phyloP scores from a whole-genome alignment of 371 early-diverging fungal species.

The Umbelopsis sp. region DNA sequence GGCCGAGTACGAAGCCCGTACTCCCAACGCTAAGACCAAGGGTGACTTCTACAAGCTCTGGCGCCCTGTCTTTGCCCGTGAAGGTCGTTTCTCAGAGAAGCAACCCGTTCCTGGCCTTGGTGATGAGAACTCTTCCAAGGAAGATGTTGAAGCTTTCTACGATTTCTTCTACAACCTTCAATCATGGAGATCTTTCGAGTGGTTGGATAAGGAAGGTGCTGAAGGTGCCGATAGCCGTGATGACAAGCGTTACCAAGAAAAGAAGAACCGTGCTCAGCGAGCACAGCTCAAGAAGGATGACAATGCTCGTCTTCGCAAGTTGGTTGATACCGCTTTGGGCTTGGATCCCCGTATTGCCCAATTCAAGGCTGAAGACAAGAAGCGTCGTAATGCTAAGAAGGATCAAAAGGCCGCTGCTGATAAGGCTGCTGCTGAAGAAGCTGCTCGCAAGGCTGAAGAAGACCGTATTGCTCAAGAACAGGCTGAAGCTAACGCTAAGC shows the following conservation, averaged over 20 bases:
- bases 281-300: constrained; percentile 96
- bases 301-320: constrained; percentile 82
- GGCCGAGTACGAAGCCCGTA: constrained; percentile 54
- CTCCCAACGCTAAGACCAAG: constrained; percentile 74
- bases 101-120: constrained; percentile 90
- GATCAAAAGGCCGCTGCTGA: constrained; percentile 81
- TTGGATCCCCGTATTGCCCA: constrained; percentile 89
- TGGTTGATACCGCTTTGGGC: constrained; percentile 85
- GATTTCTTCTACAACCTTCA: constrained; percentile 96
- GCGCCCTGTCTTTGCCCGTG: constrained; percentile 88
- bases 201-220: constrained; percentile 95
- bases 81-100: constrained; percentile 89
- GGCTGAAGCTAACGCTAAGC: constrained; percentile 71
- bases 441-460: constrained; percentile 55
- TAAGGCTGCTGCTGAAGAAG: constrained; percentile 71
- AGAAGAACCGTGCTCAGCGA: constrained; percentile 94
- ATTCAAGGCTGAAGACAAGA: constrained; percentile 91
- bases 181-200: constrained; percentile 98
- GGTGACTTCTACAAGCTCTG: constrained; percentile 92
- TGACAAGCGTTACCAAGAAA: constrained; percentile 93
- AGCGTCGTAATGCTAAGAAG: constrained; percentile 88
- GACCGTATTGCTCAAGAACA: constrained; percentile 50
- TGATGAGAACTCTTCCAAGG: constrained; percentile 67
- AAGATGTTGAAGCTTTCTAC: constrained; percentile 94
- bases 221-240: constrained; percentile 90